Evolutionary conservation across 2,329 filamentous ascomycete species (phyloP), one percentile per base, ranked within the genome.

Genomic region (Claviceps sp.): DNA sequence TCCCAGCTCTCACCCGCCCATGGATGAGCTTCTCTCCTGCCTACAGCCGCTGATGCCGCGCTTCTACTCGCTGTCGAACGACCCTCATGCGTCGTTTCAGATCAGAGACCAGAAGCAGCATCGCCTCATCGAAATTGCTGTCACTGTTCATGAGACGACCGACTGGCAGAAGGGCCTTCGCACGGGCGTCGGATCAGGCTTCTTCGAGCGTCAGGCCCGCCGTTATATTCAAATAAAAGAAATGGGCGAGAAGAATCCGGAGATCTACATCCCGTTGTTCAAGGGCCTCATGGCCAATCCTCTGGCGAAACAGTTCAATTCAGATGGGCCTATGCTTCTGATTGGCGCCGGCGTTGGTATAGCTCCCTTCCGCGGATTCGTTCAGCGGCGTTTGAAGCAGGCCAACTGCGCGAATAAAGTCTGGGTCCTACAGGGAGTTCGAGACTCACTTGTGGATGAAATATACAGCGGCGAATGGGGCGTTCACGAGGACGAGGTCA

Each of bases 321-420:
- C 86, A 2, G 91, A 98, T 65, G 93, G 93, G 0, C 93, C 93
- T 0, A 98, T 98, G 93, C 82, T 98, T 40, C 79, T 98, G 47
- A 95, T 98, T 60, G 93, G 93, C 37, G 93, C 93, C 4, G 93
- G 93, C 52, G 93, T 98, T 22, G 93, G 93, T 57, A 91, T 98
- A 67, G 93, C 93, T 11, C 93, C 93, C 0, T 98, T 98, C 82
- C 84, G 93, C 48, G 93, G 93, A 53, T 98, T 98, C 67, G 94
- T 98, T 45, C 87, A 97, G 71, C 88, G 94, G 54, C 81, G 90
- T 13, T 76, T 96, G 53, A 91, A 91, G 76, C 93, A 89, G 56
- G 90, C 90, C 63, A 96, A 94, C 70, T 95, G 90, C 64, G 89
- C 88, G 56, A 96, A 96, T 75, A 96, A 96, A 72, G 91, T 96